Evolutionary conservation across 2,329 filamentous ascomycete genomes (phyloP).

Genomic region (Calonectria pseudoturangicola): DNA sequence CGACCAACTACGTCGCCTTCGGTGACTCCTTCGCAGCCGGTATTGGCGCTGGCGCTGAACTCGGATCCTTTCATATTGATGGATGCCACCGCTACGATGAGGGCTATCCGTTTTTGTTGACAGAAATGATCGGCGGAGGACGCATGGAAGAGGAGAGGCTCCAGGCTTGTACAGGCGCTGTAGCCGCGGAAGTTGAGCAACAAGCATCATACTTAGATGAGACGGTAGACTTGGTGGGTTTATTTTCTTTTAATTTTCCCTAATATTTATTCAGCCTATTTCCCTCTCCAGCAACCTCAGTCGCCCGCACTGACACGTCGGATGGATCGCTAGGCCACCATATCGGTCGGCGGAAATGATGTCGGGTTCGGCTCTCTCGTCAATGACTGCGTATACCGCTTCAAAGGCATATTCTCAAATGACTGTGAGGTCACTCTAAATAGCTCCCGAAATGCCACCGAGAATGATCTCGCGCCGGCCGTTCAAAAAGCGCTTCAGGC

Average conservation of each 20-base stretch:
- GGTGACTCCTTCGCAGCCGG: conserved; percentile 25
- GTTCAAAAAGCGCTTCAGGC: conserved; percentile 6
- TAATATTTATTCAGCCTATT: background rate
- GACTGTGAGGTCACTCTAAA: conserved; percentile 1
- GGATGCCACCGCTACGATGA: conserved; percentile 29
- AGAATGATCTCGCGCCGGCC: background rate
- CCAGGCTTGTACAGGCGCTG: conserved; percentile 1
- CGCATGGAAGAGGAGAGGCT: conserved; percentile 15
- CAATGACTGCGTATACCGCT: conserved; percentile 32
- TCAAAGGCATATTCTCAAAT: conserved; percentile 23
- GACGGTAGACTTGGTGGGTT: conserved; percentile 1
- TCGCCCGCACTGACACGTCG: background rate
- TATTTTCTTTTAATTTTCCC: too few species aligned
- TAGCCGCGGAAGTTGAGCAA: conserved; percentile 11
- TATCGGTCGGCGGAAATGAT: conserved; percentile 14
- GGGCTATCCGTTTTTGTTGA: conserved; percentile 9
- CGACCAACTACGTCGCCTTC: conserved; percentile 16
- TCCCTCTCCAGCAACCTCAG: background rate
- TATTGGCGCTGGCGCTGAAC: conserved; percentile 24
- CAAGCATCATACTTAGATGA: conserved; percentile 11
- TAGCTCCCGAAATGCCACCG: background rate
- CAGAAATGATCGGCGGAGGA: background rate
- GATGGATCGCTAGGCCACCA: background rate
- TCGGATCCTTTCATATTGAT: conserved; percentile 22
- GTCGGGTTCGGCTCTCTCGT: conserved; percentile 21